Evolutionary conservation across 768 basidiomycete genomes (phyloP).

Genomic region (Candolleomyces eurysporus): DNA sequence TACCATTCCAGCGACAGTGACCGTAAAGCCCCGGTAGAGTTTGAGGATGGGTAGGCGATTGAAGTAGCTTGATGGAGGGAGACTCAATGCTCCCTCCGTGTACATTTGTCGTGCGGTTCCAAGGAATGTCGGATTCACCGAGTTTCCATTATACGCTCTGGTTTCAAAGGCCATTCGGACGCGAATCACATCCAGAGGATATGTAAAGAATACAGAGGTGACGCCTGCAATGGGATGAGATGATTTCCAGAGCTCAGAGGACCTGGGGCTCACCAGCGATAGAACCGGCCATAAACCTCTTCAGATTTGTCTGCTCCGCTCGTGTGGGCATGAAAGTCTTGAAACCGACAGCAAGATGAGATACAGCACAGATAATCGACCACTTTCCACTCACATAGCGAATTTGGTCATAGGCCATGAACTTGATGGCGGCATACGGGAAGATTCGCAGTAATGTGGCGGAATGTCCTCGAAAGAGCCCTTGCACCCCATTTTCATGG

Average conservation of each 20-base stretch:
- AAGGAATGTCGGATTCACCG: conserved; percentile 47
- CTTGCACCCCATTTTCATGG: conserved; percentile 62
- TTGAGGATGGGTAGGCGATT: conserved; percentile 74
- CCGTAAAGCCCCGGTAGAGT: conserved; percentile 97
- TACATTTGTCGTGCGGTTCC: conserved; percentile 66
- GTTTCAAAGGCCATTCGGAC: conserved; percentile 94
- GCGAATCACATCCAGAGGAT: conserved; percentile 92
- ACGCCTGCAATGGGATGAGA: conserved; percentile 48
- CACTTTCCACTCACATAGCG: conserved; percentile 54
- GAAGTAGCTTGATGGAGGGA: conserved; percentile 36
- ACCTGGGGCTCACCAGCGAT: conserved; percentile 62
- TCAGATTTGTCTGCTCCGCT: conserved; percentile 70
- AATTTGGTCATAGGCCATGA: conserved; percentile 91
- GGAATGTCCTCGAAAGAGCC: conserved; percentile 94
- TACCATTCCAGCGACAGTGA: conserved; percentile 88
- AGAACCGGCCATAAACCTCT: conserved; percentile 85
- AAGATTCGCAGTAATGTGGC: conserved; percentile 92
- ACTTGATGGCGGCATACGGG: conserved; percentile 96
- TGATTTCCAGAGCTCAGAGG: neutral
- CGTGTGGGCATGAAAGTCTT: conserved; percentile 86
- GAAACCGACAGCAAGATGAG: conserved; percentile 9
- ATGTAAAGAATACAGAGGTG: conserved; percentile 87
- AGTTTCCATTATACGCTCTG: conserved; percentile 21
- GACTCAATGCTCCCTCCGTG: conserved; percentile 49
- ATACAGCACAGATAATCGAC: neutral